These are phyloP conservation scores for Artemisia argyi DNA, from an alignment of 129 eudicot species.

Conservation along the genomic window DNA sequence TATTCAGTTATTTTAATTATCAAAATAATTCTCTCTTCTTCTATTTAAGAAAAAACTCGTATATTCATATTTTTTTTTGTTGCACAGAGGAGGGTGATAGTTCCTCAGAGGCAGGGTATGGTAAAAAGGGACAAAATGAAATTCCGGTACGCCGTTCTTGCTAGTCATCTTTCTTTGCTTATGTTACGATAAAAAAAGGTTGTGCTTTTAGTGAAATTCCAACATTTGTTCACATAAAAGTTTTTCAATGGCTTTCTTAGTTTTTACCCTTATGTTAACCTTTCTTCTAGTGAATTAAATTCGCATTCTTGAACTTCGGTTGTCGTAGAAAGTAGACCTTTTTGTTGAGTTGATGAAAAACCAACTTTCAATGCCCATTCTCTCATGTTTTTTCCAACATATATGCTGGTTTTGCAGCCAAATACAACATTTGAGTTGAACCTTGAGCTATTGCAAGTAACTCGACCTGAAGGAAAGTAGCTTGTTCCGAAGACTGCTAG, in stretches of 20 bases:
- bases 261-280: neutral
- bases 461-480: conserved; percentile 45
- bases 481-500: neutral
- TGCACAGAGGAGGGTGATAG: conserved; percentile 83
- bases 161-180: neutral
- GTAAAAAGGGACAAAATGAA: conserved; percentile 80
- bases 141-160: conserved; percentile 66
- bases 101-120: conserved; percentile 91
- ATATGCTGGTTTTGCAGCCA: conserved; percentile 57
- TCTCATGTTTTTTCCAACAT: neutral
- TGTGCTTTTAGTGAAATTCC: neutral
- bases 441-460: conserved; percentile 81
- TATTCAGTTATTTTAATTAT: neutral
- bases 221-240: no score
- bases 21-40: neutral
- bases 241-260: neutral
- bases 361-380: neutral
- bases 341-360: neutral
- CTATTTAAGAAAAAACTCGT: neutral
- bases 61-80: neutral
- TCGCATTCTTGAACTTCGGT: neutral
- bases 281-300: no score
- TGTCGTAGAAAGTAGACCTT: neutral
- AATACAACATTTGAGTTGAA: conserved; percentile 84
- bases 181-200: neutral